Evolutionary conservation across 225 moss, liverwort and hornwort genomes (phyloP), one percentile per base, ranked within the genome.

Genomic region (Asterella californica): DNA sequence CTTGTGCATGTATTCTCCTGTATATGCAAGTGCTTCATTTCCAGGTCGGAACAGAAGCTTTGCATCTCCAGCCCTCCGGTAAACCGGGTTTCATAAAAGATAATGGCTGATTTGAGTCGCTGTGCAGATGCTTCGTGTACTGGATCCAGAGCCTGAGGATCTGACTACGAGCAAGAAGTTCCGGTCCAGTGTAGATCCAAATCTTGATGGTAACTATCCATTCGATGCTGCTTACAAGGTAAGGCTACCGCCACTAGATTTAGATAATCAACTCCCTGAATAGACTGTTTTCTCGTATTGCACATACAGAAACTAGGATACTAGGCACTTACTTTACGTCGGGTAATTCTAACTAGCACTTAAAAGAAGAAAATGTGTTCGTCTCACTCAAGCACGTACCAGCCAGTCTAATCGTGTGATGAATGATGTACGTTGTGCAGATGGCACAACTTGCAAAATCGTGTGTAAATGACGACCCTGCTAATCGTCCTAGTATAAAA

Each of bases 91-190:
- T 7, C 3, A 46, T 11, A 24, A 6, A 27, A 5, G 6, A 10
- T 32, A 9, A 17, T 57, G 59, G 33, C 34, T 50, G n/a, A 60
- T 42, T 25, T 30, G 57, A 54, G 5, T 61, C 67, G 34, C 37
- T 69, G 25, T 74, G n/a, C 61, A 83, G 83, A 83, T 83, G 83
- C 45, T 83, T n/a, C 49, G 60, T 14, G 63, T 80, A 30, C 71
- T 83, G 32, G 68, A 76, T 22, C 74, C 69, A 18, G 76, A 75
- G 74, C n/a, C 54, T 34, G 42, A 78, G 49, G 72, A 61, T 15
- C 46, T 29, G 19, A 17, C 19, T 14, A 67, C 1, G 36, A 67
- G n/a, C 36, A 4, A 70, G 70, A 72, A 49, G 47, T 83, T 83
- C n/a, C 37, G 79, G 62, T 9, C 0, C 60, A 61, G 38, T 7